phyloP scores from a whole-genome alignment of 2,329 filamentous ascomycete genomes.

The Penicillium aurantiogriseum region DNA sequence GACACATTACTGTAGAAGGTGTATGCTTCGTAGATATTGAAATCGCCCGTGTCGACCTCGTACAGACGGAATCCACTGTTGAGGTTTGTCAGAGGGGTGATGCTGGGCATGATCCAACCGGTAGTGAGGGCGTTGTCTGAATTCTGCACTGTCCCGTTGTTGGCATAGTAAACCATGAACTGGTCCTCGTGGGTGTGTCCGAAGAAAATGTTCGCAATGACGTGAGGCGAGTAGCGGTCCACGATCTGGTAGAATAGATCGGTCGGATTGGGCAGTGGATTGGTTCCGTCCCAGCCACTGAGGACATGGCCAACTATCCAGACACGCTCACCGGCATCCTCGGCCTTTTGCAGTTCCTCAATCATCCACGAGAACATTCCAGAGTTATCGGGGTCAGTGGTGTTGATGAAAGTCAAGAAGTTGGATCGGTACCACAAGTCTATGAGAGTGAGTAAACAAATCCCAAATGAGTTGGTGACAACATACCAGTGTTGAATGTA shows the following conservation, averaged over 20 bases:
- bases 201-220: slow-evolving; percentile 56
- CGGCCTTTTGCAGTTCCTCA: slow-evolving; percentile 52
- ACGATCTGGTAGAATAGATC: slow-evolving; percentile 57
- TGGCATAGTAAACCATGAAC: slow-evolving; percentile 54
- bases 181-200: slow-evolving; percentile 58
- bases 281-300: slow-evolving; percentile 56
- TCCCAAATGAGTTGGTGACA: slow-evolving; percentile 27
- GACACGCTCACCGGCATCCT: slow-evolving; percentile 53
- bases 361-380: slow-evolving; percentile 53
- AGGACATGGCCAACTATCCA: slow-evolving; percentile 58
- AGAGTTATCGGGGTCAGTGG: slow-evolving; percentile 51
- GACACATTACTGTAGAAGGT: slow-evolving; percentile 56
- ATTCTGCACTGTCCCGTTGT: slow-evolving; percentile 49
- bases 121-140: slow-evolving; percentile 46
- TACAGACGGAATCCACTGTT: slow-evolving; percentile 56
- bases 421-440: slow-evolving; percentile 39
- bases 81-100: slow-evolving; percentile 56
- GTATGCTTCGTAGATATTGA: slow-evolving; percentile 55
- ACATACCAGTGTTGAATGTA: slow-evolving; percentile 54
- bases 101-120: slow-evolving; percentile 53
- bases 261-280: slow-evolving; percentile 54
- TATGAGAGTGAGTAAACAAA: background rate
- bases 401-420: slow-evolving; percentile 54
- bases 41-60: slow-evolving; percentile 55
- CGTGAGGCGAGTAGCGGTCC: slow-evolving; percentile 55